Conservation (phyloP, 345 rosid species). For the Cardamine resedifolia region DNA sequence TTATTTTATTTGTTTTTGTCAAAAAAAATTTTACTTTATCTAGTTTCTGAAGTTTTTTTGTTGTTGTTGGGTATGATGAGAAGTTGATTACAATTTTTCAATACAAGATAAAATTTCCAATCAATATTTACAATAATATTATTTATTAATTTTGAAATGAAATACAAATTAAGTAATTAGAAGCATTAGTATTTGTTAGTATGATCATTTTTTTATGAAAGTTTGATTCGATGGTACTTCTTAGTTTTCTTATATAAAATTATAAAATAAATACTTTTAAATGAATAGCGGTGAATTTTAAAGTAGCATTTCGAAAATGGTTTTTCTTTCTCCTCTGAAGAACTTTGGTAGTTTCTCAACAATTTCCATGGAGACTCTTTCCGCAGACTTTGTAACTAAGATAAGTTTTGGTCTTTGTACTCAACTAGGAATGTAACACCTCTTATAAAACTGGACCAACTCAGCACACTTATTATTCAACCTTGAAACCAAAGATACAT, state of each 20-base stretch:
- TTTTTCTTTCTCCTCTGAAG: neutral
- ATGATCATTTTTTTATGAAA: too few relatives aligned
- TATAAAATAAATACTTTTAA: neutral
- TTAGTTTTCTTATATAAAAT: too few relatives aligned
- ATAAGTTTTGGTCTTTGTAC: constrained; percentile 29
- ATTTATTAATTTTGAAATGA: too few relatives aligned
- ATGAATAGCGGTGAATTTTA: constrained; percentile 4
- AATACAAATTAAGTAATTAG: too few relatives aligned
- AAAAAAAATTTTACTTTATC: neutral
- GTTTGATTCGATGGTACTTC: too few relatives aligned
- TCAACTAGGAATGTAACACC: neutral
- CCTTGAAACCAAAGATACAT: neutral
- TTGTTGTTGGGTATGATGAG: neutral
- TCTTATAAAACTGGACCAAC: constrained; percentile 26
- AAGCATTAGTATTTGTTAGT: too few relatives aligned
- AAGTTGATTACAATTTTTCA: neutral
- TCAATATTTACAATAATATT: too few relatives aligned
- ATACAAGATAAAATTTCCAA: too few relatives aligned
- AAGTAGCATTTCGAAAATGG: neutral
- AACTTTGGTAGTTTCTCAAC: constrained; percentile 31
- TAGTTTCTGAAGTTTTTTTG: neutral
- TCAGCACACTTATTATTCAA: constrained; percentile 15
- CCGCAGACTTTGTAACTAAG: constrained; percentile 28
- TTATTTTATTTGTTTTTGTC: neutral
- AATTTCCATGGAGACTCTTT: constrained; percentile 25